Evolutionary conservation across 2,329 filamentous ascomycete species (phyloP).

Genomic region (Colletotrichum viniferum): DNA sequence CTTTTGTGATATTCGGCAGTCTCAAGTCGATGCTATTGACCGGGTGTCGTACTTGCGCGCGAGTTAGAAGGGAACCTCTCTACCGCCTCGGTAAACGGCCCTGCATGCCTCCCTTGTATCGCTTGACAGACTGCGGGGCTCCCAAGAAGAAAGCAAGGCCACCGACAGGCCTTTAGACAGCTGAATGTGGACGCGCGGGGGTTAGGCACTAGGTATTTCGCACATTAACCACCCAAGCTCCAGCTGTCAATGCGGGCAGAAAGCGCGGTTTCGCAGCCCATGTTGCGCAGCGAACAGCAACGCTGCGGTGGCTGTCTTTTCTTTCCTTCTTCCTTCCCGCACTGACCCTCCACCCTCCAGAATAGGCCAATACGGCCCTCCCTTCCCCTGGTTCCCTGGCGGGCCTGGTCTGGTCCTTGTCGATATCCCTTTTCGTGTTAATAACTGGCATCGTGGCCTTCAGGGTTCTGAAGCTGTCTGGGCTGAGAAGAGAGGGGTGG

Average conservation of each 20-base stretch:
- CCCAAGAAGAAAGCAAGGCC: background rate
- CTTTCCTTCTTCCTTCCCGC: background rate
- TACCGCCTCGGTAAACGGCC: background rate
- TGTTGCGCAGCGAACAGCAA: background rate
- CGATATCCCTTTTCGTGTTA: background rate
- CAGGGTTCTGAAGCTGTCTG: background rate
- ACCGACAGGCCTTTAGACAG: background rate
- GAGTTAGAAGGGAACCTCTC: background rate
- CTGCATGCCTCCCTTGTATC: background rate
- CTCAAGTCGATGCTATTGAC: background rate
- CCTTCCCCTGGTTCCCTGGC: background rate
- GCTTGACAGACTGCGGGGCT: background rate
- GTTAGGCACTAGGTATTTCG: background rate
- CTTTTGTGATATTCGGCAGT: background rate
- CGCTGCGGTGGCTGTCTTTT: background rate
- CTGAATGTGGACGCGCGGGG: background rate
- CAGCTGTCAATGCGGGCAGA: slow-evolving; percentile 7
- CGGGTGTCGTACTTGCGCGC: background rate
- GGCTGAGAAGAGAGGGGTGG: background rate
- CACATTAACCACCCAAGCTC: background rate
- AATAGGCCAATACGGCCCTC: background rate
- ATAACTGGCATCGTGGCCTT: background rate
- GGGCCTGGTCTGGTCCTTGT: background rate
- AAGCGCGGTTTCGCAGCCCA: background rate
- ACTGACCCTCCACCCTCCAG: background rate